Evolutionary conservation across 768 basidiomycete species (phyloP).

Genomic region (Coprinellus micaceus): DNA sequence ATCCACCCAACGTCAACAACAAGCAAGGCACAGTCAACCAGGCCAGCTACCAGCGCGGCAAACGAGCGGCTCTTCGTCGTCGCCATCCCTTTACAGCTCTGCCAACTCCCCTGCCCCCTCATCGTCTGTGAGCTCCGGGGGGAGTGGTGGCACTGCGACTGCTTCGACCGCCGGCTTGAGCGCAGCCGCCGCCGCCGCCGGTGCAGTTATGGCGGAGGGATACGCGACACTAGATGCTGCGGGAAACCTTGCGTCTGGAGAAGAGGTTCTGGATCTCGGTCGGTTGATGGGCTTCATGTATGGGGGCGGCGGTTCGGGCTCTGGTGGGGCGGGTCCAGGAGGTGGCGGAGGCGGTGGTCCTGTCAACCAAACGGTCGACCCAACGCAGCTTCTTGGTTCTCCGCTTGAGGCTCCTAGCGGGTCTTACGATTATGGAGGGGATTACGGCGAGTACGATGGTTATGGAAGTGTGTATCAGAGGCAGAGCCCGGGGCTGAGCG

Average conservation of each 20-base stretch:
- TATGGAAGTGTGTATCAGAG: constrained; percentile 19
- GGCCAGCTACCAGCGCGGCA: constrained; percentile 9
- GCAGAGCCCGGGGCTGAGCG: constrained; percentile 16
- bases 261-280: constrained; percentile 55
- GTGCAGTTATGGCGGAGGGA: constrained; percentile 67
- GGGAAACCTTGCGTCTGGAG: constrained; percentile 44
- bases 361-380: constrained; percentile 67
- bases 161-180: constrained; percentile 7
- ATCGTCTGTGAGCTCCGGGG: not conserved
- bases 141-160: constrained; percentile 5
- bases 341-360: constrained; percentile 17
- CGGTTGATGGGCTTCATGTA: constrained; percentile 68
- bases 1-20: constrained; percentile 13
- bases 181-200: constrained; percentile 60
- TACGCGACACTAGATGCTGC: constrained; percentile 65
- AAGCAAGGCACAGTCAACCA: constrained; percentile 13
- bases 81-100: not conserved
- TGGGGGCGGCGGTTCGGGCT: constrained; percentile 43
- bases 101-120: not conserved
- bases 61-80: not conserved
- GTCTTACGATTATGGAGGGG: not conserved
- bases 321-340: not conserved
- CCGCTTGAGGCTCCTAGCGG: not conserved
- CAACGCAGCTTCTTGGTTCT: constrained; percentile 71
- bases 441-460: not conserved